phyloP scores from a whole-genome alignment of 208 protist species.

The Crithidia bombi region DNA sequence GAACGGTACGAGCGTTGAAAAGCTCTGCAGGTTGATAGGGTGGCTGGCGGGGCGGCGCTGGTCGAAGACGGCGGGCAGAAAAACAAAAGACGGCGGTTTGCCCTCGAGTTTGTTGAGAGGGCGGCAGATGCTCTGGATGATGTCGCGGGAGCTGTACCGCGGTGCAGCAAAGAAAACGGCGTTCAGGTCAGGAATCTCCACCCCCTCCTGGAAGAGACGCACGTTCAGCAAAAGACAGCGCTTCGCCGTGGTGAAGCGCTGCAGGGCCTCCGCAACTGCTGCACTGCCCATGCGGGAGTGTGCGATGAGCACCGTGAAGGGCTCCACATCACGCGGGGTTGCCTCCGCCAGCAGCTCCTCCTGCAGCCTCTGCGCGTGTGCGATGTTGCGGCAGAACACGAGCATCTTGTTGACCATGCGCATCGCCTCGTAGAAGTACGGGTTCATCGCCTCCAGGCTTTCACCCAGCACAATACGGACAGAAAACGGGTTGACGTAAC shows the following conservation, averaged over 20 bases:
- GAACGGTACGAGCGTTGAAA: conserved; percentile 78
- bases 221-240: conserved; percentile 73
- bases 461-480: conserved; percentile 65
- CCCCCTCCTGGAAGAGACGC: conserved; percentile 80
- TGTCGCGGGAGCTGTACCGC: conserved; percentile 81
- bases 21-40: conserved; percentile 75
- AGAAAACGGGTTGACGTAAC: conserved; percentile 75
- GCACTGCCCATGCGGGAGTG: conserved; percentile 66
- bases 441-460: conserved; percentile 62
- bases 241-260: conserved; percentile 41
- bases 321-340: conserved; percentile 42
- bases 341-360: conserved; percentile 28
- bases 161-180: conserved; percentile 82
- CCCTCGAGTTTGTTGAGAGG: conserved; percentile 65
- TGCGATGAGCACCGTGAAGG: conserved; percentile 65
- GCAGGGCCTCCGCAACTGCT: conserved; percentile 45
- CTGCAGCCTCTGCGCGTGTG: conserved; percentile 51
- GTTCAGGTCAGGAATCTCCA: conserved; percentile 80
- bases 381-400: conserved; percentile 73
- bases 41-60: conserved; percentile 41
- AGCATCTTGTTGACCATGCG: conserved; percentile 77
- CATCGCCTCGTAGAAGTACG: conserved; percentile 81
- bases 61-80: conserved; percentile 76
- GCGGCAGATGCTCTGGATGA: conserved; percentile 84
- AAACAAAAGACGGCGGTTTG: conserved; percentile 70